Conservation (phyloP, 2,329 filamentous ascomycete species). For the Talaromyces pinophilus region DNA sequence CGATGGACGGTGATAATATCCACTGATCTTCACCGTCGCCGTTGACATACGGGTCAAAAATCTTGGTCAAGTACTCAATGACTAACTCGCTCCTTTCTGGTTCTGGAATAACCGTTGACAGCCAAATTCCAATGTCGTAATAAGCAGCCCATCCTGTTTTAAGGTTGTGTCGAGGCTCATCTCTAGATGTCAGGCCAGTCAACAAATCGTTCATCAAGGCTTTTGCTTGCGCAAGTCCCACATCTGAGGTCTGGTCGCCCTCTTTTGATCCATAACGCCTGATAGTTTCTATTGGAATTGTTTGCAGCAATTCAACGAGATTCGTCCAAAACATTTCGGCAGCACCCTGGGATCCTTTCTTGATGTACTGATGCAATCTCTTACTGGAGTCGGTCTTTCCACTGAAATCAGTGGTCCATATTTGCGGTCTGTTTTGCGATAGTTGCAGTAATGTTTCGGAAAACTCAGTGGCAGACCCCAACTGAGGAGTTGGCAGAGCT, state of each 20-base stretch:
- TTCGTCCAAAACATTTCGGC: constrained; percentile 71
- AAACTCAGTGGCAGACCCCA: constrained; percentile 72
- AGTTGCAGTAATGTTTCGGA: constrained; percentile 66
- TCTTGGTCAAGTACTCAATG: constrained; percentile 52
- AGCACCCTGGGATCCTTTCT: constrained; percentile 81
- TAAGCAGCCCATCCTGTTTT: constrained; percentile 74
- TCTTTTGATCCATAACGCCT: constrained; percentile 30
- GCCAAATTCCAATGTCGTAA: constrained; percentile 61
- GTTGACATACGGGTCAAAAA: constrained; percentile 56
- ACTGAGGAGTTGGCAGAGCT: constrained; percentile 70
- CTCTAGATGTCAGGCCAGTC: constrained; percentile 69
- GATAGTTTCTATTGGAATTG: constrained; percentile 55
- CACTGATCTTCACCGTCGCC: constrained; percentile 34
- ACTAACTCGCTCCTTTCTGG: constrained; percentile 44
- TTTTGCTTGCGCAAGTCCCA: constrained; percentile 54
- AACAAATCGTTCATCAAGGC: constrained; percentile 68
- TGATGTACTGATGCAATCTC: constrained; percentile 70
- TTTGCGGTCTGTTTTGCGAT: constrained; percentile 63
- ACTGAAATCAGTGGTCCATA: constrained; percentile 71
- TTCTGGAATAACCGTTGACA: constrained; percentile 54
- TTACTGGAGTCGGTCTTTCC: constrained; percentile 59
- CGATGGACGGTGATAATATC: constrained; percentile 40
- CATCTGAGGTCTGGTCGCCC: constrained; percentile 27
- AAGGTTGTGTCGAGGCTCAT: constrained; percentile 71
- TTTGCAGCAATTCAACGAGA: constrained; percentile 62